Evolutionary conservation across 805 yeast genomes (phyloP).

Genomic region (Phaffomyces opuntiae): DNA sequence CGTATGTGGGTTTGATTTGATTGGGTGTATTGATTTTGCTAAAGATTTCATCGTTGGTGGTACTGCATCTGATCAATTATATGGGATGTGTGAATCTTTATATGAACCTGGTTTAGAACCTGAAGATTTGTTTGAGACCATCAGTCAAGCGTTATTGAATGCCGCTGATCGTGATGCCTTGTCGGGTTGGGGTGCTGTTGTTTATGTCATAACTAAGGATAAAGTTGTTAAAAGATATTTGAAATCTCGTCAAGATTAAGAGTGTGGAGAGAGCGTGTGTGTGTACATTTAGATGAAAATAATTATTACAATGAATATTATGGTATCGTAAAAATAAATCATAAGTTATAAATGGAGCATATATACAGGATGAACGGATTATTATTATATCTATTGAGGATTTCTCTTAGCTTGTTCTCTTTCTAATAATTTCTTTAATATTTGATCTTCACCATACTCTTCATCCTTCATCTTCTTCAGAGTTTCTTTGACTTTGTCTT

Average conservation of each 20-base stretch:
- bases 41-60: constrained; percentile 94
- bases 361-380: not conserved
- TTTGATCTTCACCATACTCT: constrained; percentile 68
- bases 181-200: constrained; percentile 98
- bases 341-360: not conserved
- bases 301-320: no score
- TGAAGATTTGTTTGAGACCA: constrained; percentile 92
- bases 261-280: not conserved
- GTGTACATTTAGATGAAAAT: constrained; percentile 4
- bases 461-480: constrained; percentile 68
- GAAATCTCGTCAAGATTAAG: constrained; percentile 89
- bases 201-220: constrained; percentile 86
- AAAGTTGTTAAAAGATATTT: constrained; percentile 81
- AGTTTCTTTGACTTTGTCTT: constrained; percentile 44
- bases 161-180: constrained; percentile 97
- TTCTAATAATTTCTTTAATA: constrained; percentile 59
- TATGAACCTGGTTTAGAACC: constrained; percentile 93
- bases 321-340: not conserved
- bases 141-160: constrained; percentile 85
- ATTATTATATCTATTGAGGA: not conserved
- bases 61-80: constrained; percentile 93
- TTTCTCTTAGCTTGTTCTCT: constrained; percentile 35
- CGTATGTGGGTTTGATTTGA: constrained; percentile 90
- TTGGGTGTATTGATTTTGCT: constrained; percentile 94
- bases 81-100: constrained; percentile 96